These are phyloP conservation scores for Penicillium lividum DNA, from an alignment of 495 filamentous ascomycete genomes.

Conservation along the genomic window DNA sequence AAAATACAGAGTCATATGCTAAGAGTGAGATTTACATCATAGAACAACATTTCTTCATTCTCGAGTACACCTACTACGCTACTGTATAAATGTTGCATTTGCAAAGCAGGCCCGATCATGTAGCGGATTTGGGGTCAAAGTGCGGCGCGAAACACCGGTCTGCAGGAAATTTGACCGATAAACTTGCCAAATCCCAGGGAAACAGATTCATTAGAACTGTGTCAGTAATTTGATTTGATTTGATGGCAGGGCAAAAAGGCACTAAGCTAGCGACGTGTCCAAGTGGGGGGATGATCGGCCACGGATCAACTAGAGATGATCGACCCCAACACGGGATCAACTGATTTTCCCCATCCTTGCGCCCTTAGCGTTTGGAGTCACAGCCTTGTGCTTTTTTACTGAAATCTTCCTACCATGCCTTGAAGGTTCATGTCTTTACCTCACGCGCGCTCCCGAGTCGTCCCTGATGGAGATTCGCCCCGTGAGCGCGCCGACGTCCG, in stretches of 20 bases:
- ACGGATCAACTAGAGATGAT: conserved; percentile 5
- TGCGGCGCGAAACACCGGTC: not conserved
- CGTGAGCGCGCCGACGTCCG: conserved; percentile 23
- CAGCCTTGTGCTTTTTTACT: not conserved
- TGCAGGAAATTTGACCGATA: not conserved
- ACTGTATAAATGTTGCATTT: not conserved
- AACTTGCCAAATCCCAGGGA: not conserved
- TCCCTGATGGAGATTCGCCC: conserved; percentile 37
- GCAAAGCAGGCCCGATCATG: not conserved
- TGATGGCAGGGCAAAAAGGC: not conserved
- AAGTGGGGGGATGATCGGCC: conserved; percentile 6
- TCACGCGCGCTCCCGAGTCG: conserved; percentile 7
- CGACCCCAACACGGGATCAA: conserved; percentile 5
- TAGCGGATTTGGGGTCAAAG: not conserved
- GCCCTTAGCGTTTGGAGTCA: conserved; percentile 4
- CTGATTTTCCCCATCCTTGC: not conserved
- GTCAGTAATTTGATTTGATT: not conserved
- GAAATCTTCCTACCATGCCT: not conserved
- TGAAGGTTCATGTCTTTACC: conserved; percentile 9
- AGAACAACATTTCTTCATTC: too few relatives aligned
- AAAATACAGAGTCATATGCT: too few relatives aligned
- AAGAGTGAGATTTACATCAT: too few relatives aligned
- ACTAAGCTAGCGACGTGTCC: conserved; percentile 4
- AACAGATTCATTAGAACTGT: not conserved
- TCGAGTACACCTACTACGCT: too few relatives aligned